These are phyloP conservation scores for Dipteronia sinensis DNA, from an alignment of 345 rosid genomes.

Conservation along the genomic window DNA sequence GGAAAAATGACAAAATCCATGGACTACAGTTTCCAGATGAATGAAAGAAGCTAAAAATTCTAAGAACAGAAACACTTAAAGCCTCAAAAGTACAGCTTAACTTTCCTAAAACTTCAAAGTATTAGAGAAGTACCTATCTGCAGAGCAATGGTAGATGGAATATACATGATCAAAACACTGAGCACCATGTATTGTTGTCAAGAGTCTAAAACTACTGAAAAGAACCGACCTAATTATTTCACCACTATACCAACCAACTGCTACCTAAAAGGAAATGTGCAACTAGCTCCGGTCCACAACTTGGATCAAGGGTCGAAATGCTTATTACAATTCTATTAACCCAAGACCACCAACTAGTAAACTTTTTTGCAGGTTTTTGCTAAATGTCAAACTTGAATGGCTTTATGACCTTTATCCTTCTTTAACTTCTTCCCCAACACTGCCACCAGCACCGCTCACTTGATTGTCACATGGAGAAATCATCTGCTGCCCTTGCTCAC, in stretches of 20 bases:
- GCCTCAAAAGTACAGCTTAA: constrained; percentile 36
- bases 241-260: constrained; percentile 28
- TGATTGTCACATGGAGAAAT: too few relatives aligned
- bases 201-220: constrained; percentile 32
- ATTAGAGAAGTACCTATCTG: constrained; percentile 40
- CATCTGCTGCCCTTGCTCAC: constrained; percentile 14
- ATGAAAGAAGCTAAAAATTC: constrained; percentile 21
- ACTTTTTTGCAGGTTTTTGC: constrained; percentile 5
- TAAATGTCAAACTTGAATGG: constrained; percentile 17
- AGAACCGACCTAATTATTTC: constrained; percentile 33
- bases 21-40: constrained; percentile 19
- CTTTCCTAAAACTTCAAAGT: constrained; percentile 35
- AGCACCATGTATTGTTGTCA: constrained; percentile 33
- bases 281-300: too few relatives aligned
- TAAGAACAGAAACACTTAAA: constrained; percentile 19
- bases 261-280: constrained; percentile 19
- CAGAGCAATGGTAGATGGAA: constrained; percentile 34
- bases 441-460: constrained; percentile 20
- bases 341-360: constrained; percentile 12
- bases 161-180: constrained; percentile 33
- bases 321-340: constrained; percentile 8
- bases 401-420: constrained; percentile 22
- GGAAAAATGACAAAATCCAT: constrained; percentile 12
- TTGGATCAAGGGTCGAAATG: constrained; percentile 14
- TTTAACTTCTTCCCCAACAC: constrained; percentile 32